Conservation (phyloP, 164 flowering plant species). For the Dillenia turbinata region DNA sequence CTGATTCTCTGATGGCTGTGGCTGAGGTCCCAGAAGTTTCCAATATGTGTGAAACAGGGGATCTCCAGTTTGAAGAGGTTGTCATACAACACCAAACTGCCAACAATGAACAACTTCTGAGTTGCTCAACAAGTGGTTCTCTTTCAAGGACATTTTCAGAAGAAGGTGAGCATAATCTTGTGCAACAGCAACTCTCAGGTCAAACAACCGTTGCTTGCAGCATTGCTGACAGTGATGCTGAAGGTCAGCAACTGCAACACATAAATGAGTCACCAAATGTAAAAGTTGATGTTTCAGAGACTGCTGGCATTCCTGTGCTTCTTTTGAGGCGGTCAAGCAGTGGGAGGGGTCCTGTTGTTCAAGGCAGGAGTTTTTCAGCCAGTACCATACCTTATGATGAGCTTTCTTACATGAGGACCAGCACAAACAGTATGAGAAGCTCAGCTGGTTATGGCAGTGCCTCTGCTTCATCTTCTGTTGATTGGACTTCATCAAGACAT, state of each 20-base stretch:
- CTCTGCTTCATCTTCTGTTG: constrained; percentile 78
- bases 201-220: constrained; percentile 14
- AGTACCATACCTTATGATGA: constrained; percentile 55
- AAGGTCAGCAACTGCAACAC: constrained; percentile 21
- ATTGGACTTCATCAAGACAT: constrained; percentile 57
- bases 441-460: constrained; percentile 59
- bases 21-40: constrained; percentile 19
- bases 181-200: constrained; percentile 20
- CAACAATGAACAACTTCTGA: constrained; percentile 17
- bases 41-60: constrained; percentile 16
- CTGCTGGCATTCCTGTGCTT: constrained; percentile 68
- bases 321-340: constrained; percentile 73
- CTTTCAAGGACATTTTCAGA: constrained; percentile 22
- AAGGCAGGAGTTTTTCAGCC: constrained; percentile 59
- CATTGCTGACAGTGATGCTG: constrained; percentile 15
- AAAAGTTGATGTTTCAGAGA: constrained; percentile 48
- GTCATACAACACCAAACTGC: constrained; percentile 16
- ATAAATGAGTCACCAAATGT: constrained; percentile 19
- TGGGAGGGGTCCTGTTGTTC: constrained; percentile 66
- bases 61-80: constrained; percentile 19
- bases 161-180: constrained; percentile 26
- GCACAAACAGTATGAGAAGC: constrained; percentile 59
- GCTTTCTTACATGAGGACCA: constrained; percentile 61
- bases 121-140: constrained; percentile 21
- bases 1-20: constrained; percentile 6